These are phyloP conservation scores for Pseudoperonospora humuli DNA, from an alignment of 352 stramenopile genomes.

Conservation along the genomic window DNA sequence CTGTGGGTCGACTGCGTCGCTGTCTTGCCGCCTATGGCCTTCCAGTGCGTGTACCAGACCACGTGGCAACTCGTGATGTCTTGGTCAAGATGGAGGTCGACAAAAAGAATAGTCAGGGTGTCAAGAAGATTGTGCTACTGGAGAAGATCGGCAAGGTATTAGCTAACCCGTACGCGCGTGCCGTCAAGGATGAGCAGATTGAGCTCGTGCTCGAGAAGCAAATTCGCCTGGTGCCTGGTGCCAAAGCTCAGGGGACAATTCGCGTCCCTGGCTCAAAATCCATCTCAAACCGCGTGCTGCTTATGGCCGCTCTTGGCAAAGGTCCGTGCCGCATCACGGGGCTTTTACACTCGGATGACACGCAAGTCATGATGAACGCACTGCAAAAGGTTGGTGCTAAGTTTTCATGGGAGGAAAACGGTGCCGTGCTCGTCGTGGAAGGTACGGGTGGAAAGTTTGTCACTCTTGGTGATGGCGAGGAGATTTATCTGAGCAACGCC, in stretches of 20 bases:
- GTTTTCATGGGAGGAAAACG: conserved; percentile 74
- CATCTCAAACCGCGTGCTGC: conserved; percentile 95
- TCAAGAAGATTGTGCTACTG: conserved; percentile 80
- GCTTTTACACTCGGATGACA: conserved; percentile 96
- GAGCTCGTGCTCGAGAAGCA: conserved; percentile 71
- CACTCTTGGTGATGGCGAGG: conserved; percentile 33
- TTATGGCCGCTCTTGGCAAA: conserved; percentile 91
- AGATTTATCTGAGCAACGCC: conserved; percentile 84
- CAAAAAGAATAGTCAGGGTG: conserved; percentile 78
- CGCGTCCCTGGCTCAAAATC: conserved; percentile 95
- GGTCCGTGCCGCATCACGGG: conserved; percentile 82
- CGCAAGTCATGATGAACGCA: conserved; percentile 96
- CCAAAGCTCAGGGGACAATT: conserved; percentile 43
- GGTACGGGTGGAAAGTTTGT: conserved; percentile 65
- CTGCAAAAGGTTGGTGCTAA: conserved; percentile 87
- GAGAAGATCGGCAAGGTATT: conserved; percentile 63
- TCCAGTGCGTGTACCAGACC: conserved; percentile 53
- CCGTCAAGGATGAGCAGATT: conserved; percentile 68
- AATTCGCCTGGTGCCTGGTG: conserved; percentile 47
- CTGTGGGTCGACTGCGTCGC: conserved; percentile 56
- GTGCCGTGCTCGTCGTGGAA: conserved; percentile 64
- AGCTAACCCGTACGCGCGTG: conserved; percentile 58
- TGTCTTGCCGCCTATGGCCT: conserved; percentile 66
- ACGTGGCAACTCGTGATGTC: conserved; percentile 48
- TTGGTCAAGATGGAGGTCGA: conserved; percentile 83